A percentile compares a stretch with the other conserved stretches of the same genome.
Conservation (phyloP, 345 rosid genomes). For the Pugionium dolabratum region DNA sequence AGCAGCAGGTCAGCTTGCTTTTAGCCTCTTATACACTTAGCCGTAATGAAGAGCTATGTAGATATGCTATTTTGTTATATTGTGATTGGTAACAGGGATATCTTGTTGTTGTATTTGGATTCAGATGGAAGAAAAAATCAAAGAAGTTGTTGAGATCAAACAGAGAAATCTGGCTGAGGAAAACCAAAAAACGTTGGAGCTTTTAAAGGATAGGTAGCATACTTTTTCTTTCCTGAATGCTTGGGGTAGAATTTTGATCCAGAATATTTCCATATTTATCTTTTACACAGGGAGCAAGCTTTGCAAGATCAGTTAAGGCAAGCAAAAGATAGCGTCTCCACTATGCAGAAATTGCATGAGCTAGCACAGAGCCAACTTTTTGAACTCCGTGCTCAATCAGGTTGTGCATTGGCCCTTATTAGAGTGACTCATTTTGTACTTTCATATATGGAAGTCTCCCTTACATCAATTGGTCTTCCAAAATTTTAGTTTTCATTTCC, state of each 20-base stretch:
- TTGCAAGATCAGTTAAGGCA: conserved; percentile 99
- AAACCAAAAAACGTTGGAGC: conserved; percentile 92
- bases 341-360: conserved; percentile 95
- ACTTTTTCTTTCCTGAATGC: conserved; percentile 1
- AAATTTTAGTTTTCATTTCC: not conserved
- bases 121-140: conserved; percentile 99
- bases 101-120: conserved; percentile 19
- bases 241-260: conserved; percentile 15
- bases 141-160: conserved; percentile 97
- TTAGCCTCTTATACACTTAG: conserved; percentile 6
- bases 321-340: conserved; percentile 90
- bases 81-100: not conserved
- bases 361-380: conserved; percentile 97
- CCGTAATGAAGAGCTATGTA: conserved; percentile 4
- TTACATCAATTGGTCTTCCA: conserved; percentile 12
- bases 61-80: conserved; percentile 15
- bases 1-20: conserved; percentile 75
- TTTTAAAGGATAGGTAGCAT: conserved; percentile 79
- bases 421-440: conserved; percentile 22
- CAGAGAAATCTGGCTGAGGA: conserved; percentile 96
- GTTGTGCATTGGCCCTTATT: conserved; percentile 44
- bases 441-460: conserved; percentile 10
- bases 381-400: conserved; percentile 96
- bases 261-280: conserved; percentile 15
- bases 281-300: conserved; percentile 68